Conservation (phyloP, 2,329 filamentous ascomycete genomes). For the Leptoxyphium fumago region DNA sequence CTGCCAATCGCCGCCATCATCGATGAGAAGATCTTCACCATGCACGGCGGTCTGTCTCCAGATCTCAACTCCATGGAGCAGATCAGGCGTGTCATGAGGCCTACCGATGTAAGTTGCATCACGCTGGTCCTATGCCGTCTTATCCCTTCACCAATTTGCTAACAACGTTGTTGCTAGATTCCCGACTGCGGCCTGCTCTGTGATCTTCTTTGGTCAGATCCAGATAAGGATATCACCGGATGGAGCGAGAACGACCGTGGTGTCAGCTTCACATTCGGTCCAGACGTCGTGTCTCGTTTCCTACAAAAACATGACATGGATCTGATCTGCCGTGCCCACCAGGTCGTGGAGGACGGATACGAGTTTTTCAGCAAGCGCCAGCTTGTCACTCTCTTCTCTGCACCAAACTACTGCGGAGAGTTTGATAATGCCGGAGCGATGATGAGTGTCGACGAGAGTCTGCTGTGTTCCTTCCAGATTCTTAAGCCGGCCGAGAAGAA, state of each 20-base stretch:
- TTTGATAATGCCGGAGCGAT: constrained; percentile 99
- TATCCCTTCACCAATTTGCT: constrained; percentile 16
- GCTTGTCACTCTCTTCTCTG: constrained; percentile 92
- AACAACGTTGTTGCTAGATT: constrained; percentile 44
- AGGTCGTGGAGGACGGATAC: constrained; percentile 97
- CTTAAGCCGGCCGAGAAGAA: constrained; percentile 99
- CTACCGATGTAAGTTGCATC: constrained; percentile 74
- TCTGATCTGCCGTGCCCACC: constrained; percentile 93
- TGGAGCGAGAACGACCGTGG: constrained; percentile 99
- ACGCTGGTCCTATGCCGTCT: constrained; percentile 18
- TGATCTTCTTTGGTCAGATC: constrained; percentile 96
- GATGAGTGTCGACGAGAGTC: constrained; percentile 98
- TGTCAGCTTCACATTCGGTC: constrained; percentile 96
- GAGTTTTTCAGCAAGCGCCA: constrained; percentile 99
- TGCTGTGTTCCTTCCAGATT: constrained; percentile 99
- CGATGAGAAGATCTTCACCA: constrained; percentile 99
- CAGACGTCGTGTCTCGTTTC: constrained; percentile 93
- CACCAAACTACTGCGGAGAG: constrained; percentile 97
- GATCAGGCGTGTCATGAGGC: constrained; percentile 96
- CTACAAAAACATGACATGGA: constrained; percentile 99
- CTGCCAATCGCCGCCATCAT: constrained; percentile 96
- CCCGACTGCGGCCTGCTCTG: constrained; percentile 95
- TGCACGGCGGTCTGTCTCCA: constrained; percentile 95
- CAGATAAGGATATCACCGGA: constrained; percentile 96
- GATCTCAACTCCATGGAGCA: constrained; percentile 99